A percentile compares a stretch with the other conserved stretches of the same genome.
phyloP scores from a whole-genome alignment of 352 stramenopile species.

The Phytophthora hibernalis region DNA sequence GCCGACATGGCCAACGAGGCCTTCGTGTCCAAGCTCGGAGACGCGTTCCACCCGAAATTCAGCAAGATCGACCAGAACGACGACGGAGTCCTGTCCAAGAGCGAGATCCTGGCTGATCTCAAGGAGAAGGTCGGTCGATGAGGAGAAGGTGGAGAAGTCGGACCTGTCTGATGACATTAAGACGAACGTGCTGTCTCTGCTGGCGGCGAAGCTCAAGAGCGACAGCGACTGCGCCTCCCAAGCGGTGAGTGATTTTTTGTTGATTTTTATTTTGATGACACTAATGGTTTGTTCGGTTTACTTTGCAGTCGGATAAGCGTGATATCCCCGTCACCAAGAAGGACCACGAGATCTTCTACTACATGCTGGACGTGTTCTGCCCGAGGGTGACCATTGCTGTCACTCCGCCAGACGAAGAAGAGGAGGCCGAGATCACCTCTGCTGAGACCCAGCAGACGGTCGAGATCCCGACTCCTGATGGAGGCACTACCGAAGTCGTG shows the following conservation, averaged over 20 bases:
- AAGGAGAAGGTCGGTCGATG: conserved; percentile 25
- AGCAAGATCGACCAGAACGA: conserved; percentile 42
- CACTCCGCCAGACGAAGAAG: conserved; percentile 15
- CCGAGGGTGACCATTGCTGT: conserved; percentile 24
- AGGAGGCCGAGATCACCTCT: not conserved
- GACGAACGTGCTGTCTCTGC: conserved; percentile 19
- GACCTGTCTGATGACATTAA: conserved; percentile 28
- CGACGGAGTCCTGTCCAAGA: conserved; percentile 28
- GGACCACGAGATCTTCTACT: conserved; percentile 32
- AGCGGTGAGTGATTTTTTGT: conserved; percentile 6
- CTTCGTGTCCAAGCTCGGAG: conserved; percentile 44
- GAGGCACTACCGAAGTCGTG: conserved; percentile 17
- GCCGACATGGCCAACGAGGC: conserved; percentile 22
- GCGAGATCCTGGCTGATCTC: conserved; percentile 24
- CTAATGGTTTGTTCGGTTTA: not conserved
- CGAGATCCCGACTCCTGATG: conserved; percentile 21
- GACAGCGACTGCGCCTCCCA: conserved; percentile 25
- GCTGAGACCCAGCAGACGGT: conserved; percentile 18
- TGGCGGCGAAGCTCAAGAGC: conserved; percentile 28
- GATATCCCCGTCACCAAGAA: not conserved
- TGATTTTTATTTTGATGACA: not conserved
- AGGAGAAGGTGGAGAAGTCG: conserved; percentile 18
- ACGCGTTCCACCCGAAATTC: conserved; percentile 53
- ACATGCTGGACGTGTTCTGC: conserved; percentile 33
- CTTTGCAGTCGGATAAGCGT: conserved; percentile 11